Base-by-base conservation (phyloP, 768 basidiomycete genomes). In the Panellus pusillus region DNA sequence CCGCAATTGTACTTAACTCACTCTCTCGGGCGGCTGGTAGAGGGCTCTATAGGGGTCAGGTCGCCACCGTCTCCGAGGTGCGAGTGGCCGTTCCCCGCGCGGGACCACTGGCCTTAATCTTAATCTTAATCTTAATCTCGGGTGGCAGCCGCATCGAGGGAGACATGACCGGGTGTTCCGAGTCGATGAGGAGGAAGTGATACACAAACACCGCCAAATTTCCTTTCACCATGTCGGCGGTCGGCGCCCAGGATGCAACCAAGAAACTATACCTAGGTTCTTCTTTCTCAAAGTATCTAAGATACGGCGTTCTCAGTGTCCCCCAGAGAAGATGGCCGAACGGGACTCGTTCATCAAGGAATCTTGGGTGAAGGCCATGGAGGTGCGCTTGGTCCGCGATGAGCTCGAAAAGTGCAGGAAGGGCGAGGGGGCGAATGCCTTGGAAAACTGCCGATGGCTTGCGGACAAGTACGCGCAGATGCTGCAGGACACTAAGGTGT, bases 311-410 rank as follows among this genome's bases (percentile, higher is more conserved):
- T 29, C 43, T 44, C 27, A 43, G 38, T 12, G 29, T 50, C 28
- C 44, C 36, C 12, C 49, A 91, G 89, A 79, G 15, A 83, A 80
- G 67, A 70, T 89, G 46, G 72, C 81, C 62, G 80, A 79, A 61
- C 87, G 90, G 37, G 93, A 96, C 57, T 73, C 82, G 42, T 75
- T 81, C 70, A 76, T 98, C 66, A 84, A 90, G 47, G 94, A 98
- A 74, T 90, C 91, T 46, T 98, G 95, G 95, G 81, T 97, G 29
- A 87, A 86, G 62, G 87, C 91, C 18, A 96, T 98, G 93, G 94
- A 97, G 70, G 83, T 85, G 28, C 84, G 90, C 44, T 77, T 98
- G 54, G 92, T 97, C 43, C 84, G 85, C 56, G 88, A 91, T 53
- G 91, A 95, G 69, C 82, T 98, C 50, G 79, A 83, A 52, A 93